Conservation (phyloP, 495 filamentous ascomycete species). For the Paragyromitra xinjiangensis region DNA sequence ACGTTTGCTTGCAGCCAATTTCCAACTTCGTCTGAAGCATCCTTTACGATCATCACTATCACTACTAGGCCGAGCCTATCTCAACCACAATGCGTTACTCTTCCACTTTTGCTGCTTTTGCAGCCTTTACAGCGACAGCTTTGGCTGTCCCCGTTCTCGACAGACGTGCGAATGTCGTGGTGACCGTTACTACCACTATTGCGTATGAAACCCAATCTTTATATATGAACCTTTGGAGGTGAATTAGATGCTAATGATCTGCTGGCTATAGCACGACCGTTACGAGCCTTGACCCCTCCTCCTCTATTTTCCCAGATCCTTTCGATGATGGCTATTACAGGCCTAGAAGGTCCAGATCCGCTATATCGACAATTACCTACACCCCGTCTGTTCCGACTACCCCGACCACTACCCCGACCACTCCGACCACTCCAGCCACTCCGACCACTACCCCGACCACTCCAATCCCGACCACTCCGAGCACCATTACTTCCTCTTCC, state of each 20-base stretch:
- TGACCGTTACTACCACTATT: constrained; percentile 43
- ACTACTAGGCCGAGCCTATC: constrained; percentile 40
- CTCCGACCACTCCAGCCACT: not conserved
- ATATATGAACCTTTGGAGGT: not conserved
- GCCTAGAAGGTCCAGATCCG: no score
- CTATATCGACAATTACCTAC: no score
- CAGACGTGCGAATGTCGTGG: constrained; percentile 29
- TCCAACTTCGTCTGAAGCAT: constrained; percentile 49
- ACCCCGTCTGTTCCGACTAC: not conserved
- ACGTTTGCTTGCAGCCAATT: constrained; percentile 46
- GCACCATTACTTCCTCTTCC: not conserved
- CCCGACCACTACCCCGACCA: not conserved
- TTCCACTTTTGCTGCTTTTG: constrained; percentile 29
- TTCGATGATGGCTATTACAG: not conserved
- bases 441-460: not conserved
- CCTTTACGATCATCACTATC: constrained; percentile 32
- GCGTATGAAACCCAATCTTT: constrained; percentile 32
- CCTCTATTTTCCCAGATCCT: not conserved
- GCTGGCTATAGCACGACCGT: constrained; percentile 32
- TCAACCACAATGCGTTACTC: constrained; percentile 49
- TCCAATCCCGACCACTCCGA: not conserved
- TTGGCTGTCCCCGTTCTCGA: constrained; percentile 51
- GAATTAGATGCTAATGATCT: constrained; percentile 16
- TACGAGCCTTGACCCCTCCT: not conserved
- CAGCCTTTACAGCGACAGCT: constrained; percentile 35